These are phyloP conservation scores for Vitellaria paradoxa DNA, from an alignment of 179 eudicot species.

Conservation along the genomic window DNA sequence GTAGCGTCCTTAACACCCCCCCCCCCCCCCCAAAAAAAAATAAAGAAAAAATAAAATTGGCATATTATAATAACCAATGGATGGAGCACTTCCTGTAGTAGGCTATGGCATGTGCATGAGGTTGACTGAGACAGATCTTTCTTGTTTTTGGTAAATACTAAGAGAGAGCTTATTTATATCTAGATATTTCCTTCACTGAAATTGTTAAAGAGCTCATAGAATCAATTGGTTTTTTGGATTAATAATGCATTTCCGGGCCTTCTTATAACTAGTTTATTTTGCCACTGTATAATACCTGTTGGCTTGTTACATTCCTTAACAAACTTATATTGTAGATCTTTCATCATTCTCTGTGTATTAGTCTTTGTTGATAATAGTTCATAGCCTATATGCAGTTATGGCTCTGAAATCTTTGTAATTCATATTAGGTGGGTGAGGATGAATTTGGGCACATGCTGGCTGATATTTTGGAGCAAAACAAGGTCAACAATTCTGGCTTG, in stretches of 20 bases:
- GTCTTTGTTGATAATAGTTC: conserved; percentile 33
- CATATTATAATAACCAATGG: too few species aligned
- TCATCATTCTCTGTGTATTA: background rate
- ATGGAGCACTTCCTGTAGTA: background rate
- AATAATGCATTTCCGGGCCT: background rate
- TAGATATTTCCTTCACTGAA: too few species aligned
- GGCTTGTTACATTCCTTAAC: background rate
- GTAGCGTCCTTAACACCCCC: too few species aligned
- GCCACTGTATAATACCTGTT: background rate
- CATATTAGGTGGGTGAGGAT: conserved; percentile 68
- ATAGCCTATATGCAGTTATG: conserved; percentile 14
- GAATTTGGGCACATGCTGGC: conserved; percentile 87
- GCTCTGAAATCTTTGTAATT: background rate
- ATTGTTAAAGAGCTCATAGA: background rate
- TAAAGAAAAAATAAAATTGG: background rate
- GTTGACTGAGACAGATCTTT: background rate
- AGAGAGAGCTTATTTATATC: background rate
- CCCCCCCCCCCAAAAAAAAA: too few species aligned
- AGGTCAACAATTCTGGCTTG: conserved; percentile 68
- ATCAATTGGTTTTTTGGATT: background rate
- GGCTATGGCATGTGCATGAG: background rate
- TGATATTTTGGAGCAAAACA: conserved; percentile 62
- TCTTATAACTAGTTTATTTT: background rate
- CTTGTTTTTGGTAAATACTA: background rate
- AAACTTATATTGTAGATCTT: background rate